phyloP scores from a whole-genome alignment of 768 basidiomycete species.

The Coprinopsis marcescibilis region DNA sequence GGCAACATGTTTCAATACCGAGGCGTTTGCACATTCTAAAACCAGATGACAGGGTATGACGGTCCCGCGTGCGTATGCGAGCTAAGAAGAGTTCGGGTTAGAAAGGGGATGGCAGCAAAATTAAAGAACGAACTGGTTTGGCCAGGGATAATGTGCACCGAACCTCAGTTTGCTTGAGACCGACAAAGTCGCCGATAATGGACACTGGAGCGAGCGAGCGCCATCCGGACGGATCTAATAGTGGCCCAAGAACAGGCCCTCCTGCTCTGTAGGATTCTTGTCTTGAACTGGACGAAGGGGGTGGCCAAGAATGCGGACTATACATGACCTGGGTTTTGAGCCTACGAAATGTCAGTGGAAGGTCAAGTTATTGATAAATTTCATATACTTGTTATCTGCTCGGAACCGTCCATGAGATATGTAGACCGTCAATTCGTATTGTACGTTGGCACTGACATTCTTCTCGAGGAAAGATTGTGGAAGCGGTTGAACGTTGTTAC shows the following conservation, averaged over 20 bases:
- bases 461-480: constrained; percentile 5
- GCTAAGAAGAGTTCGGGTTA: too few relatives aligned
- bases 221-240: neutral
- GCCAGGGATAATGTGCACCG: constrained; percentile 20
- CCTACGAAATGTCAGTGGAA: neutral
- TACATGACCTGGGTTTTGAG: neutral
- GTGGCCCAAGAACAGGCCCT: neutral
- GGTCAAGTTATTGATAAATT: neutral
- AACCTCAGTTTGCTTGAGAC: neutral
- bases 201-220: neutral
- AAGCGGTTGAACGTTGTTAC: neutral
- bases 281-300: neutral
- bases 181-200: neutral
- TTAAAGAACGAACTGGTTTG: constrained; percentile 21
- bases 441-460: neutral
- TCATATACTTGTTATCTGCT: constrained; percentile 13
- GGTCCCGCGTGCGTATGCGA: constrained; percentile 28
- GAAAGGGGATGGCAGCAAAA: too few relatives aligned
- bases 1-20: constrained; percentile 21
- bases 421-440: constrained; percentile 3
- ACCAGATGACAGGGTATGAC: constrained; percentile 24
- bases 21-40: constrained; percentile 18
- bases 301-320: neutral
- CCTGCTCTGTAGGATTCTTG: neutral
- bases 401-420: constrained; percentile 6